Percentiles rank a stretch among this genome's conserved stretches.
These are phyloP conservation scores for Amborella trichopoda DNA, from an alignment of 164 flowering plant species.

Conservation along the genomic window DNA sequence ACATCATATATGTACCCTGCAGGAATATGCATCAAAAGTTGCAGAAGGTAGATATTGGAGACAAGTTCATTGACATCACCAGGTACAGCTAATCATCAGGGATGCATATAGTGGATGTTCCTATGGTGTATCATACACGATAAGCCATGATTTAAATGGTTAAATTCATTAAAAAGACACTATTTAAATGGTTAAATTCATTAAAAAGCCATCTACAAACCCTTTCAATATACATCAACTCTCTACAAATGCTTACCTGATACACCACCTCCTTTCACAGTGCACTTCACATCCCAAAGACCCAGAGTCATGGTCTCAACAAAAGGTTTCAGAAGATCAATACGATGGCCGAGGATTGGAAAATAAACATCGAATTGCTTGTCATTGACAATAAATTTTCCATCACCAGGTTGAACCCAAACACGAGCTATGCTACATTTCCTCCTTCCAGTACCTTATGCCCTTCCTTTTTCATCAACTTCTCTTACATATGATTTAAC, in stretches of 20 bases:
- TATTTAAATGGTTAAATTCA: too few relatives aligned
- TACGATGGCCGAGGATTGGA: constrained; percentile 86
- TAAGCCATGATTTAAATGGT: too few relatives aligned
- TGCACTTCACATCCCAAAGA: constrained; percentile 77
- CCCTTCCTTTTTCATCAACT: constrained; percentile 87
- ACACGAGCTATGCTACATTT: constrained; percentile 95
- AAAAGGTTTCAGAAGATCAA: constrained; percentile 83
- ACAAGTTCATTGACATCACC: too few relatives aligned
- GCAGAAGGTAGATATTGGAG: too few relatives aligned
- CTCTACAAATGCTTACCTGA: constrained; percentile 49
- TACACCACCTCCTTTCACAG: constrained; percentile 91
- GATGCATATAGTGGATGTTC: too few relatives aligned
- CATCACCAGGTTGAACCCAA: constrained; percentile 91
- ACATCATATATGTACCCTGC: too few relatives aligned
- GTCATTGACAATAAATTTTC: constrained; percentile 68
- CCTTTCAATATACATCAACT: too few relatives aligned
- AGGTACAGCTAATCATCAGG: too few relatives aligned
- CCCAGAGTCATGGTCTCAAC: constrained; percentile 88
- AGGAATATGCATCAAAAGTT: too few relatives aligned
- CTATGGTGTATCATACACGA: too few relatives aligned
- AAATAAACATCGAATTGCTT: constrained; percentile 82
- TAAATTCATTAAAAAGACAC: too few relatives aligned
- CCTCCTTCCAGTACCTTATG: constrained; percentile 96
- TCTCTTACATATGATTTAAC: constrained; percentile 67
- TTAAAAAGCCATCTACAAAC: too few relatives aligned